Base-by-base conservation (phyloP, 2,329 filamentous ascomycete species). In the Claviceps digitariae region DNA sequence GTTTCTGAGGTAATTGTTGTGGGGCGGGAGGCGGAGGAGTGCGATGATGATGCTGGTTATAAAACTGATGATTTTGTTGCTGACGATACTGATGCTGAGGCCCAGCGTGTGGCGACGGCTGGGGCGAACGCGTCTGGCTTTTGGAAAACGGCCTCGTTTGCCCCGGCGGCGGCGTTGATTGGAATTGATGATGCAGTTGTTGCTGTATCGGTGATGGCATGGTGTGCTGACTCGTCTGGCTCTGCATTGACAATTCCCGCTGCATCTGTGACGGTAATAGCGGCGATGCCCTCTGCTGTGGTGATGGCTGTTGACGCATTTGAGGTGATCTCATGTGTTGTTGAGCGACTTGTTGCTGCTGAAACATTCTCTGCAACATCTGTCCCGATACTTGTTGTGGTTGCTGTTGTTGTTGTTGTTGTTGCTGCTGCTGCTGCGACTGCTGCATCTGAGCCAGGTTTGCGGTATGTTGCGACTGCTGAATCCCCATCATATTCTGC, bases 101-200 rank as follows among this genome's bases (percentile, higher is more conserved):
- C 25, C 51, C 57, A 34, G 52, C 55, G 34, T 43, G 54, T 46
- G 44, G 59, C 47, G 52, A 57, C 38, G 44, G 59, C 31, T 49
- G 51, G 46, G 69, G 65, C 38, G 63, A 60, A 48, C 61, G 61
- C 52, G 61, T 57, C 50, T 59, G 60, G n/a, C 55, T 57, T n/a
- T 57, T 57, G 8, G 38, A 55, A 36, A 53, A 54, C 29, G 53
- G 55, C 45, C 29, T 23, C 36, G 38, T 50, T 25, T 54, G 31
- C 20, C 44, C 45, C 20, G 52, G 54, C 3, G 52, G 52, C 6
- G 54, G 54, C n/a, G 53, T 51, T 27, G 54, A 52, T 47, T 60
- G 60, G 51, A 59, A 62, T 45, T 60, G 60, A 47, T 62, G 57
- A 23, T 62, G 61, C 36, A 65, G 62, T 43, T 69, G 69, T 44